Conservation (phyloP, 2,329 filamentous ascomycete genomes). For the Penicillium expansum region DNA sequence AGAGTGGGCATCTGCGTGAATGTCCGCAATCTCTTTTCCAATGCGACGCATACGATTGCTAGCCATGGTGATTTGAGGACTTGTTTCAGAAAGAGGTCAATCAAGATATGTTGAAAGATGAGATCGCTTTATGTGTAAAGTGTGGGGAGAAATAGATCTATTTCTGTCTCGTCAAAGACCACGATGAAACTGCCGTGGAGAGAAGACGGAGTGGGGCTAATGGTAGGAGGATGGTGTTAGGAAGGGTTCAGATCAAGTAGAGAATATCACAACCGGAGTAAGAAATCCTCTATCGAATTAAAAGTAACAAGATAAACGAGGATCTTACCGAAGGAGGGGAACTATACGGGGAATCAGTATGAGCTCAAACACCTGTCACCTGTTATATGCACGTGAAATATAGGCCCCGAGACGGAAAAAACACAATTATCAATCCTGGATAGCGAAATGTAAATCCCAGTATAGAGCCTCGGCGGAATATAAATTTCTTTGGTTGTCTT, state of each 20-base stretch:
- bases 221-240: not conserved
- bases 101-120: not conserved
- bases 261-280: not conserved
- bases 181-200: not conserved
- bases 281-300: not conserved
- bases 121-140: not conserved
- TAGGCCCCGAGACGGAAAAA: not conserved
- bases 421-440: not conserved
- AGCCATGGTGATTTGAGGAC: constrained; percentile 45
- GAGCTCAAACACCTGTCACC: not conserved
- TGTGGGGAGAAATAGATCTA: not conserved
- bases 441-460: not conserved
- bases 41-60: constrained; percentile 58
- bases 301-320: not conserved
- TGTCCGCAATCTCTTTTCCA: constrained; percentile 50
- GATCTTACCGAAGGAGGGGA: constrained; percentile 21
- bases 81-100: not conserved
- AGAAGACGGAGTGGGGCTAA: not conserved
- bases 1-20: constrained; percentile 65
- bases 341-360: constrained; percentile 15
- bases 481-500: not conserved
- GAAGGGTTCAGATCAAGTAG: not conserved
- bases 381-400: not conserved
- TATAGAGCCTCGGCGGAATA: not conserved
- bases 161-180: not conserved